These are phyloP conservation scores for Axilococcus clingmanii DNA, from an alignment of 139 green algal species.

Conservation along the genomic window DNA sequence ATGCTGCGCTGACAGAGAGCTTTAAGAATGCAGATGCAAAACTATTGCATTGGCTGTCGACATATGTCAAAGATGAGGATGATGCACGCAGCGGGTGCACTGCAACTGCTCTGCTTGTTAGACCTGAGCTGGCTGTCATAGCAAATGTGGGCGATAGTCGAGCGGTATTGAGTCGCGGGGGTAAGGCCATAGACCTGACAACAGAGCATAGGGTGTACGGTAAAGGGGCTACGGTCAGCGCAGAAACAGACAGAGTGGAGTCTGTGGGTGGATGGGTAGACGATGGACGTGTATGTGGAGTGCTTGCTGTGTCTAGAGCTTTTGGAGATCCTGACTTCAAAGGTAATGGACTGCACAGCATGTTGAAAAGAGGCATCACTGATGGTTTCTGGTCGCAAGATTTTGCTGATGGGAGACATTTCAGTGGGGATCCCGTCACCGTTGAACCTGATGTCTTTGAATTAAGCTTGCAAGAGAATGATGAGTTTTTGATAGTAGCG, in stretches of 20 bases:
- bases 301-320: slow-evolving; percentile 61
- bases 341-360: slow-evolving; percentile 21
- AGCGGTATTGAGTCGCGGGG: slow-evolving; percentile 45
- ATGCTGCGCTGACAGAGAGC: slow-evolving; percentile 16
- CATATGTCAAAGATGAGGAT: background rate
- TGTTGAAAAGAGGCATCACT: slow-evolving; percentile 34
- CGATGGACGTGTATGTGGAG: slow-evolving; percentile 62
- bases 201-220: slow-evolving; percentile 49
- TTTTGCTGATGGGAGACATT: slow-evolving; percentile 30
- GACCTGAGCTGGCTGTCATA: slow-evolving; percentile 38
- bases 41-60: slow-evolving; percentile 28
- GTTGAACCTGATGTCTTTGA: slow-evolving; percentile 47
- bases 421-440: slow-evolving; percentile 45
- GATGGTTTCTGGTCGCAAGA: slow-evolving; percentile 31
- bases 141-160: slow-evolving; percentile 69
- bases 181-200: slow-evolving; percentile 29
- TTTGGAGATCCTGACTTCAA: slow-evolving; percentile 74
- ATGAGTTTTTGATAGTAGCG: slow-evolving; percentile 68
- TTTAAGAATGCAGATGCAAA: slow-evolving; percentile 33
- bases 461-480: slow-evolving; percentile 18
- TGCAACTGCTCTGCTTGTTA: slow-evolving; percentile 19
- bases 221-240: slow-evolving; percentile 9
- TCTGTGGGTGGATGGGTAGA: slow-evolving; percentile 44
- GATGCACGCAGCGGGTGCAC: slow-evolving; percentile 20
- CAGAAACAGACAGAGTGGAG: slow-evolving; percentile 38